A percentile compares a stretch with the other conserved stretches of the same genome.
Evolutionary conservation across 345 rosid species (phyloP).

Genomic region (Acer negundo): DNA sequence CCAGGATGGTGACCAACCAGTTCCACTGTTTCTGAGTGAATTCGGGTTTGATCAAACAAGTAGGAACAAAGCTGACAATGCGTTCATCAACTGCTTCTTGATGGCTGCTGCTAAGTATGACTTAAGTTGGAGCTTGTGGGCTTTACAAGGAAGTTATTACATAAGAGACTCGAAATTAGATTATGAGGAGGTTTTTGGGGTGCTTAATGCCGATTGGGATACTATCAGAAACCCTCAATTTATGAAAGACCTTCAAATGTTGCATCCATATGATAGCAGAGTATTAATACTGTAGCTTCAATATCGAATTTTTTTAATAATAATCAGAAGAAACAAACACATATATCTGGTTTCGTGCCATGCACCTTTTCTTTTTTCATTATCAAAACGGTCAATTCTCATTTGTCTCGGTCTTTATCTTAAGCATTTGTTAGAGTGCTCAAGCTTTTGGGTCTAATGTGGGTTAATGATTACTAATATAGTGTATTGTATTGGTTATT

Average conservation of each 20-base stretch:
- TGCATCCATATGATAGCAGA: background rate
- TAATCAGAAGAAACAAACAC: too few species aligned
- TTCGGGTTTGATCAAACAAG: conserved; percentile 41
- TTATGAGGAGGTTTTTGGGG: conserved; percentile 33
- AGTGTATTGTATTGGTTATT: too few species aligned
- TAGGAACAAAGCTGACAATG: conserved; percentile 22
- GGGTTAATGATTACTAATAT: too few species aligned
- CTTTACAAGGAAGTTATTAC: conserved; percentile 46
- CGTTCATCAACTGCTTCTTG: conserved; percentile 42
- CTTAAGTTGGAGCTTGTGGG: conserved; percentile 50
- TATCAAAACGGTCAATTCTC: too few species aligned
- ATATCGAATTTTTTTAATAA: too few species aligned
- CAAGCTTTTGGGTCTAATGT: too few species aligned
- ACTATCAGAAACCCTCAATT: conserved; percentile 31
- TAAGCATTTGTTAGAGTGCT: too few species aligned
- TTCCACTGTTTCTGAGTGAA: conserved; percentile 50
- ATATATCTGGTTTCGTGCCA: too few species aligned
- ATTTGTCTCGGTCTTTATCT: too few species aligned
- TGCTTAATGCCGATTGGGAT: conserved; percentile 36
- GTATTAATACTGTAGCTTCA: too few species aligned
- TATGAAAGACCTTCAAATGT: conserved; percentile 24
- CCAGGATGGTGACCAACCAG: background rate
- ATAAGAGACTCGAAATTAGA: conserved; percentile 30
- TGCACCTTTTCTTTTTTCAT: too few species aligned
- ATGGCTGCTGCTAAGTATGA: conserved; percentile 37